Evolutionary conservation across 2,329 filamentous ascomycete species (phyloP).

Genomic region (Clonostachys sp.): DNA sequence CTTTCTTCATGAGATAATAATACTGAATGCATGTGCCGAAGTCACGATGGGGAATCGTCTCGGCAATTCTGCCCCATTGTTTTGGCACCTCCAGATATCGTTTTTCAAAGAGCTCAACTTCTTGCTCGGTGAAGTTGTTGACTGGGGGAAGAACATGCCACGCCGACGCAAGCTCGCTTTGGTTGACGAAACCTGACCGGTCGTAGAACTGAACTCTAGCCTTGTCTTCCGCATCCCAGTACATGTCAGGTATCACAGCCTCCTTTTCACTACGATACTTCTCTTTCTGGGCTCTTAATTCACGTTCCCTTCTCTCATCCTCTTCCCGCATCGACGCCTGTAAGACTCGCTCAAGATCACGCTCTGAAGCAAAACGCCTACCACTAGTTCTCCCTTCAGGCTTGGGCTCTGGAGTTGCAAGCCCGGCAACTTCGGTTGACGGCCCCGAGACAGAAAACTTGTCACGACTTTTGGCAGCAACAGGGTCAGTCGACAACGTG

Average conservation of each 20-base stretch:
- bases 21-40: slow-evolving; percentile 81
- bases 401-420: slow-evolving; percentile 46
- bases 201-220: slow-evolving; percentile 58
- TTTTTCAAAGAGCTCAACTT: slow-evolving; percentile 67
- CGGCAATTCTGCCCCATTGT: slow-evolving; percentile 76
- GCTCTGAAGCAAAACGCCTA: slow-evolving; percentile 63
- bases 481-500: slow-evolving; percentile 49
- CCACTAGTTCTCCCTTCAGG: slow-evolving; percentile 49
- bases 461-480: slow-evolving; percentile 49
- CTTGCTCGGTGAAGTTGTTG: slow-evolving; percentile 71
- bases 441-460: slow-evolving; percentile 40
- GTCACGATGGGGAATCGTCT: slow-evolving; percentile 60
- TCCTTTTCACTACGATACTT: slow-evolving; percentile 74
- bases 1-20: slow-evolving; percentile 77
- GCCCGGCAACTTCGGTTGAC: slow-evolving; percentile 21
- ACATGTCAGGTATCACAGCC: slow-evolving; percentile 68
- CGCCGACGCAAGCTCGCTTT: slow-evolving; percentile 61
- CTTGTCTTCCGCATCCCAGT: slow-evolving; percentile 57
- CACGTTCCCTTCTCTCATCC: slow-evolving; percentile 65
- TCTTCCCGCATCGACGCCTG: slow-evolving; percentile 69
- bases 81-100: slow-evolving; percentile 73
- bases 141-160: slow-evolving; percentile 70
- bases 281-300: slow-evolving; percentile 58
- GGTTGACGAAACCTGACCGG: slow-evolving; percentile 58
- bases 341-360: slow-evolving; percentile 67